phyloP scores from a whole-genome alignment of 2,329 filamentous ascomycete species.

The Xenosphaeropsis pyriputrescens region DNA sequence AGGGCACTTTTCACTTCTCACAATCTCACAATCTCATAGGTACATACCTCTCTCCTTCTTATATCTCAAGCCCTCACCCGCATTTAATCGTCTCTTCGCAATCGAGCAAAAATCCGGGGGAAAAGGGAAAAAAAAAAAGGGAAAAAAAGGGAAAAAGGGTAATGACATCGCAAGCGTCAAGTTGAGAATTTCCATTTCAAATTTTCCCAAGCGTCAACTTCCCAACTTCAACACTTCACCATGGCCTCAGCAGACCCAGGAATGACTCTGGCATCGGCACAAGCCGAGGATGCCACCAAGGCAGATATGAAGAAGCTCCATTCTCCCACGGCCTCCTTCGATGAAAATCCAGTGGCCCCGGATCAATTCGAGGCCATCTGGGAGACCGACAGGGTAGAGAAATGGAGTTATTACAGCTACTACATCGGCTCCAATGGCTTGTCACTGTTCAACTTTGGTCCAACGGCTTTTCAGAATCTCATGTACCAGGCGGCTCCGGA shows the following conservation, averaged over 20 bases:
- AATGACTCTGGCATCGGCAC: constrained; percentile 5
- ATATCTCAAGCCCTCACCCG: no score
- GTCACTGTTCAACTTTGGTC: constrained; percentile 36
- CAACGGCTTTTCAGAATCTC: constrained; percentile 50
- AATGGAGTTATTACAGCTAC: constrained; percentile 45
- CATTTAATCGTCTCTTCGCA: no score
- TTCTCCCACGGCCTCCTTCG: constrained; percentile 3
- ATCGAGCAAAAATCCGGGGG: no score
- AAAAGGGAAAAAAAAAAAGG: no score
- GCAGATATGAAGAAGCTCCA: constrained; percentile 1
- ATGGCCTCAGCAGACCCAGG: constrained; percentile 8
- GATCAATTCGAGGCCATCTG: constrained; percentile 38
- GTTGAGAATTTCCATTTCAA: no score
- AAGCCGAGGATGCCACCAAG: constrained; percentile 6
- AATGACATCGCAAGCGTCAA: no score
- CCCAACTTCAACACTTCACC: no score
- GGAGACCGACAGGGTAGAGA: constrained; percentile 34
- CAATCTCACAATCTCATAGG: no score
- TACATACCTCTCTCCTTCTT: no score
- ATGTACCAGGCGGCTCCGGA: constrained; percentile 44
- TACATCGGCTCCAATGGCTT: constrained; percentile 54
- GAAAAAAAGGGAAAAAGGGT: no score
- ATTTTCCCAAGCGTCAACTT: background rate
- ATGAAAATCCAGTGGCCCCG: constrained; percentile 29
- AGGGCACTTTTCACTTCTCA: no score